Evolutionary conservation across 2,329 filamentous ascomycete species (phyloP).

Genomic region (Colletotrichum sp.): DNA sequence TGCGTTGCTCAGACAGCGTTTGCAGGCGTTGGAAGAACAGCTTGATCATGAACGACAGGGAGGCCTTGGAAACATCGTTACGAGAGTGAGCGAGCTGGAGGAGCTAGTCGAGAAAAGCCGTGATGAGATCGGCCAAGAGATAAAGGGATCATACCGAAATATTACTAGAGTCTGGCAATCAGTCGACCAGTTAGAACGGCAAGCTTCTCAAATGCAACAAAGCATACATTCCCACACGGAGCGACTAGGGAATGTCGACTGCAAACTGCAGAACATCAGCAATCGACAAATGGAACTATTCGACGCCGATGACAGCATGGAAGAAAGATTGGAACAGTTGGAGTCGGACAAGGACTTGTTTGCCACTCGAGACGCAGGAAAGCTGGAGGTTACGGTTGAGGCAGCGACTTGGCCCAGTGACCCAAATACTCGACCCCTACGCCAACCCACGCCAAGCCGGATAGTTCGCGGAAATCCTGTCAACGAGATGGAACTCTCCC

Average conservation of each 20-base stretch:
- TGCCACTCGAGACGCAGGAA: background rate
- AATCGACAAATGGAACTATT: slow-evolving; percentile 53
- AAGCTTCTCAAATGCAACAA: slow-evolving; percentile 37
- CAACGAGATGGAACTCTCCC: no score
- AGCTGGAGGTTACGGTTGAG: background rate
- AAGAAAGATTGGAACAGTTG: slow-evolving; percentile 58
- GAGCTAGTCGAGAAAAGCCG: slow-evolving; percentile 57
- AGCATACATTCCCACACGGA: slow-evolving; percentile 43
- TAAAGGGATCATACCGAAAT: slow-evolving; percentile 60
- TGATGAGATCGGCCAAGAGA: slow-evolving; percentile 54
- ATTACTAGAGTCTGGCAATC: slow-evolving; percentile 59
- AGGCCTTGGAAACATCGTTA: slow-evolving; percentile 42
- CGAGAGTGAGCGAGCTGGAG: slow-evolving; percentile 55
- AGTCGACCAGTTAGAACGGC: slow-evolving; percentile 48
- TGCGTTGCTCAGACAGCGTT: slow-evolving; percentile 51
- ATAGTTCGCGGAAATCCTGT: background rate
- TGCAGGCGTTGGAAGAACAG: slow-evolving; percentile 48
- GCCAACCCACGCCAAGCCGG: background rate
- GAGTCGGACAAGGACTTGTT: slow-evolving; percentile 36
- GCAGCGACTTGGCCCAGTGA: background rate
- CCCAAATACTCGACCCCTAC: background rate
- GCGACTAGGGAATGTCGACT: slow-evolving; percentile 43
- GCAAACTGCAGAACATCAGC: slow-evolving; percentile 48
- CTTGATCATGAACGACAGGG: slow-evolving; percentile 39
- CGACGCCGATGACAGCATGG: slow-evolving; percentile 55